phyloP scores from a whole-genome alignment of 2,329 filamentous ascomycete species.

The Botrytis medusae region DNA sequence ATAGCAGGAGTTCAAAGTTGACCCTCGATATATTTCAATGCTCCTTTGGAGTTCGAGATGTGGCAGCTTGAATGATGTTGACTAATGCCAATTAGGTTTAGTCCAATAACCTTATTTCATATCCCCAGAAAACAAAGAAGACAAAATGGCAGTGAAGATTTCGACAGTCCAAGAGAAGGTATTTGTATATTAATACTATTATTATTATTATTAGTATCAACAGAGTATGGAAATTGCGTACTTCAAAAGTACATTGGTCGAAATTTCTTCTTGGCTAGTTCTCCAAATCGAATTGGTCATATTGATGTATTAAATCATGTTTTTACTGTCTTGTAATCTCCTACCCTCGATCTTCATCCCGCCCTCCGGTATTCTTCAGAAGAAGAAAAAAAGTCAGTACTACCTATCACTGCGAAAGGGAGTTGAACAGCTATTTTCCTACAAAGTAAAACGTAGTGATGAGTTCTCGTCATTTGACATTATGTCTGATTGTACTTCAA shows the following conservation, averaged over 20 bases:
- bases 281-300: neutral
- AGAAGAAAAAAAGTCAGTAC: no score
- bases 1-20: neutral
- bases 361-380: neutral
- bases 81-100: constrained; percentile 24
- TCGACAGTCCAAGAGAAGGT: neutral
- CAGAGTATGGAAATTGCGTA: neutral
- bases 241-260: neutral
- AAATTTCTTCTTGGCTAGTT: neutral
- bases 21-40: constrained; percentile 9
- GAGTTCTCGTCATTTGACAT: neutral
- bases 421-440: neutral
- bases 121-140: neutral
- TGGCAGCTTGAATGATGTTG: constrained; percentile 22
- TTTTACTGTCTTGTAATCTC: neutral
- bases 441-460: neutral
- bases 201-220: neutral
- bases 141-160: neutral
- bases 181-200: no score
- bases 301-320: neutral
- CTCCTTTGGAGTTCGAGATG: constrained; percentile 20
- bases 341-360: neutral
- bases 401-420: neutral
- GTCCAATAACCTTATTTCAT: constrained; percentile 1
- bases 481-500: neutral